Conservation (phyloP, 805 yeast genomes). For the Candida sphagnicola region DNA sequence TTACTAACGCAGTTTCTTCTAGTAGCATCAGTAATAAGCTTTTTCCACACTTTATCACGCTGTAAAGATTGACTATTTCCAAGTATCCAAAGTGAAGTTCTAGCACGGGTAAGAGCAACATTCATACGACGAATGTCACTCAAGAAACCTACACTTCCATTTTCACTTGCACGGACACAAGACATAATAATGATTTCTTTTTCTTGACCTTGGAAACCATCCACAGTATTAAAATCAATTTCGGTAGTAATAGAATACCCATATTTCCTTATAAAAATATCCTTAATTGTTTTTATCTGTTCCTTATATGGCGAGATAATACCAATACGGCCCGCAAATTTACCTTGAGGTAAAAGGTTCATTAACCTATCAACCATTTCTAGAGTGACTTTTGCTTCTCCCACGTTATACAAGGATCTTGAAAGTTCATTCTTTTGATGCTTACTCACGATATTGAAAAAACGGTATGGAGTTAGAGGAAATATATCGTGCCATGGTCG, state of each 20-base stretch:
- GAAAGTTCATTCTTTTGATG: conserved; percentile 65
- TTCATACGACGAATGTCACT: conserved; percentile 94
- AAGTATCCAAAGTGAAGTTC: conserved; percentile 85
- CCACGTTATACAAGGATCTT: conserved; percentile 64
- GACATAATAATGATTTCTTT: conserved; percentile 91
- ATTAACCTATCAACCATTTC: conserved; percentile 58
- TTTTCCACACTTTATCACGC: conserved; percentile 69
- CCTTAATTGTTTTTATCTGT: conserved; percentile 62
- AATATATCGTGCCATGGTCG: conserved; percentile 70
- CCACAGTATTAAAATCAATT: conserved; percentile 90
- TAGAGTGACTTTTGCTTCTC: conserved; percentile 71
- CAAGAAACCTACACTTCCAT: conserved; percentile 76
- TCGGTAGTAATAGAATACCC: conserved; percentile 62
- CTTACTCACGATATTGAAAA: conserved; percentile 60
- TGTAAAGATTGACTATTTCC: conserved; percentile 71
- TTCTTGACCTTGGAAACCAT: conserved; percentile 91
- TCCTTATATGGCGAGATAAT: conserved; percentile 93
- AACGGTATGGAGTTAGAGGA: conserved; percentile 69
- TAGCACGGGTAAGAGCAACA: conserved; percentile 93
- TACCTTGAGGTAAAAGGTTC: conserved; percentile 40
- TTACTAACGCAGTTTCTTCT: conserved; percentile 34
- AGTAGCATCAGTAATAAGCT: conserved; percentile 63
- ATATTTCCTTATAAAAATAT: conserved; percentile 51
- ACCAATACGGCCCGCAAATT: conserved; percentile 76
- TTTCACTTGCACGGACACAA: conserved; percentile 84